Conservation (phyloP, 2,329 filamentous ascomycete species). For the Monilinia vaccinii-corymbosi region DNA sequence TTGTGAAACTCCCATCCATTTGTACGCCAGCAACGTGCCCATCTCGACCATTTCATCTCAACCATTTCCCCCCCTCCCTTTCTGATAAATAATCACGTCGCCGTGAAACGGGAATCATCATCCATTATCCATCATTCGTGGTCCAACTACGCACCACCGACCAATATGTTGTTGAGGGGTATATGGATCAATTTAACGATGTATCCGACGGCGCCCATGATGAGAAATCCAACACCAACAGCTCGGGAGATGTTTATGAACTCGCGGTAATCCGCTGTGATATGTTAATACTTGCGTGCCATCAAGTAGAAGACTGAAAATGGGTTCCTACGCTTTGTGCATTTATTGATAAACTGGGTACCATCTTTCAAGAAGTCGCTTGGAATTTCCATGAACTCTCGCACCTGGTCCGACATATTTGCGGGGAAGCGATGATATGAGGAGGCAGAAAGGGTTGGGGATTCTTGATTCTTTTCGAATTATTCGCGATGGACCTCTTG, state of each 20-base stretch:
- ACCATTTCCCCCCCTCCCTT: background rate
- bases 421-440: conserved; percentile 5
- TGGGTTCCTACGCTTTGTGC: conserved; percentile 35
- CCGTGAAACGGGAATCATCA: background rate
- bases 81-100: background rate
- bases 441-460: background rate
- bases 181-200: conserved; percentile 44
- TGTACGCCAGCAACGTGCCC: conserved; percentile 3
- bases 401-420: conserved; percentile 45
- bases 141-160: conserved; percentile 31
- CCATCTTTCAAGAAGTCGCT: conserved; percentile 39
- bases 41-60: background rate
- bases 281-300: background rate
- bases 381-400: conserved; percentile 47
- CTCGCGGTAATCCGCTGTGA: conserved; percentile 31
- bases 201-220: conserved; percentile 45
- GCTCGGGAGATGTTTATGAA: conserved; percentile 40
- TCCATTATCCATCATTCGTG: background rate
- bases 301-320: background rate
- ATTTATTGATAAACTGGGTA: conserved; percentile 35
- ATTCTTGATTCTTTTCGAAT: background rate
- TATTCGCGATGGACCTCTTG: background rate
- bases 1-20: conserved; percentile 6
- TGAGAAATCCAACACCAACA: conserved; percentile 42
- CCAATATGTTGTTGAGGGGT: conserved; percentile 44